phyloP scores from a whole-genome alignment of 345 rosid genomes.

The Sisymbrium altissimum region DNA sequence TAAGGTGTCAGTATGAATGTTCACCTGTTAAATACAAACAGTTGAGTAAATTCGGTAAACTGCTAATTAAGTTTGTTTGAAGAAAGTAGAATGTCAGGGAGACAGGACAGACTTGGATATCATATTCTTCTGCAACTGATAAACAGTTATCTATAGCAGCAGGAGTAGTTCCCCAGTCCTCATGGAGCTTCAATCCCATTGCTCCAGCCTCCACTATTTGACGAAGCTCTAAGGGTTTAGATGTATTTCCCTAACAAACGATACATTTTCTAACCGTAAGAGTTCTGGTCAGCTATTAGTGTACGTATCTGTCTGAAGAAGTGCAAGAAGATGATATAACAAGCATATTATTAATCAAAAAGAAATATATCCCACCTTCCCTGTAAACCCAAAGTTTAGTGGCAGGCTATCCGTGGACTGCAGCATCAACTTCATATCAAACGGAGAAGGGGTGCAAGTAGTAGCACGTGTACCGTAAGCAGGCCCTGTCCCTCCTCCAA shows the following conservation, averaged over 20 bases:
- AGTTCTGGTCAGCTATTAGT: constrained; percentile 3
- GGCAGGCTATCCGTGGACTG: constrained; percentile 94
- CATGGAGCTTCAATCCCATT: constrained; percentile 97
- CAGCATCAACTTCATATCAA: constrained; percentile 88
- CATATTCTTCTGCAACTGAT: constrained; percentile 71
- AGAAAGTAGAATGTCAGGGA: background rate
- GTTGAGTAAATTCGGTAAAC: background rate
- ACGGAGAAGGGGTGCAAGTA: constrained; percentile 87
- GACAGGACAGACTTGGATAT: constrained; percentile 57
- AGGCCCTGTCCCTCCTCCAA: constrained; percentile 99
- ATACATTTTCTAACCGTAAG: constrained; percentile 13
- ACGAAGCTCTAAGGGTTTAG: constrained; percentile 72
- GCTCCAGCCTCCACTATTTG: constrained; percentile 89
- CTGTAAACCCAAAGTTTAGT: constrained; percentile 95
- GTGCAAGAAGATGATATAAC: background rate
- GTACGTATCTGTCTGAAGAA: background rate
- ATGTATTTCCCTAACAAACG: constrained; percentile 61
- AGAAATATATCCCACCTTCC: constrained; percentile 57
- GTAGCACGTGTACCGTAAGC: constrained; percentile 96
- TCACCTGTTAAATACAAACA: constrained; percentile 56
- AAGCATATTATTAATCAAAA: background rate
- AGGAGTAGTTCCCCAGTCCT: constrained; percentile 98
- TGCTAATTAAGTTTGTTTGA: background rate
- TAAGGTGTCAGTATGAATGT: constrained; percentile 94
- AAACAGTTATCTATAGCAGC: constrained; percentile 93